Evolutionary conservation across 768 basidiomycete genomes (phyloP), one percentile per base, ranked within the genome.

Genomic region (Boletus pseudo-olivaceus): DNA sequence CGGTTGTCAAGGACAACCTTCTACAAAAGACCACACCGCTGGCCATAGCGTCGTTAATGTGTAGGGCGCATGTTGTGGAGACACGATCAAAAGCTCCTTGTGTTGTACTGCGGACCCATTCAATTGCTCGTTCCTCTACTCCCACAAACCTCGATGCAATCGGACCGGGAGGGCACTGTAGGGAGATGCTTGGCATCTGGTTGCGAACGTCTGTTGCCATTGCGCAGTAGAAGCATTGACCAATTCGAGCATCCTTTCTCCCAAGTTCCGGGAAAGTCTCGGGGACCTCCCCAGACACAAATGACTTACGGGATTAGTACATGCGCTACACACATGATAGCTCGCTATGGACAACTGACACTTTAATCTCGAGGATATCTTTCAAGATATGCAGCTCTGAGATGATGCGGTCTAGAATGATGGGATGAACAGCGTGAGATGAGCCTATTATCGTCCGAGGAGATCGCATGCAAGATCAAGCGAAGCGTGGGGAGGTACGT

Each of bases 361-460:
- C 63, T 46, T 51, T 55, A 61, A 63, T 58, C 53, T 43, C 6
- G 55, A 55, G 50, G 37, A 15, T 59, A 62, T 65, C 63, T 53
- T 2, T 34, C 20, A 10, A 56, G 59, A 62, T 62, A 58, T 46
- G 58, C 39, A 42, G 40, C 7, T 30, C 17, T 23, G 42, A 33
- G 30, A 37, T 47, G n/a, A n/a, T n/a, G n/a, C n/a, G 14, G 37
- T 32, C 32, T 27, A 20, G 41, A 42, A 37, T 27, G 29, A n/a
- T n/a, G n/a, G 42, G 49, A 48, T 46, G 45, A 43, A 23, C 0
- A 35, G 54, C 46, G 57, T 47, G 51, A 46, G 56, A 61, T 2
- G 15, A 20, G 43, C 12, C 39, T 1, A 46, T 47, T 53, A 57
- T 45, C 29, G 33, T 56, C 65, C 65, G 65, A 66, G 65, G 66